Evolutionary conservation across 495 filamentous ascomycete species (phyloP).

Genomic region (Platismatia glauca): DNA sequence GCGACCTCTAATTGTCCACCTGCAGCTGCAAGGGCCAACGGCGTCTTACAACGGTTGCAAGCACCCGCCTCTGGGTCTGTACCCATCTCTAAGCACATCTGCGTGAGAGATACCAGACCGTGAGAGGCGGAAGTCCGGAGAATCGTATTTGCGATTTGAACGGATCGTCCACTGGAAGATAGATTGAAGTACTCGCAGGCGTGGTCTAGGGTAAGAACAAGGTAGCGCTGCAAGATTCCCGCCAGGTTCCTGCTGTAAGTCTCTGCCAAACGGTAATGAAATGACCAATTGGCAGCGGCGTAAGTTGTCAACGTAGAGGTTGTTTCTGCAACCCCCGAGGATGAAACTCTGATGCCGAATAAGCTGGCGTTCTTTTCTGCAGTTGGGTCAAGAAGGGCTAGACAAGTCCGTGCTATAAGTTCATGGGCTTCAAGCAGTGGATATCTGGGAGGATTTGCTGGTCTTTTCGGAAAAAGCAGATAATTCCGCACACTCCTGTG

Average conservation of each 20-base stretch:
- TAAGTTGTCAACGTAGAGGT: not conserved
- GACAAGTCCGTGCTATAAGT: not conserved
- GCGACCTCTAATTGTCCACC: not conserved
- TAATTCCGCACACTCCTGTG: not conserved
- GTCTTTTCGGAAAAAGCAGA: not conserved
- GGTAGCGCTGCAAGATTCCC: not conserved
- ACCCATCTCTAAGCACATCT: constrained; percentile 5
- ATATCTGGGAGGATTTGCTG: not conserved
- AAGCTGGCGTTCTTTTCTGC: too few species aligned
- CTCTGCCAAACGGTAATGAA: constrained; percentile 5
- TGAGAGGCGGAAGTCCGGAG: not conserved
- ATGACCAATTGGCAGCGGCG: constrained; percentile 1
- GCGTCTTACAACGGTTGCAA: not conserved
- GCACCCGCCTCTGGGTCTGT: not conserved
- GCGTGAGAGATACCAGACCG: not conserved
- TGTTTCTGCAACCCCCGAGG: not conserved
- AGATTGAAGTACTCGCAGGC: not conserved
- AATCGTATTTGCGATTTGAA: not conserved
- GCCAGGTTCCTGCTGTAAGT: constrained; percentile 3
- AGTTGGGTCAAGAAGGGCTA: too few species aligned
- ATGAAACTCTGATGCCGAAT: too few species aligned
- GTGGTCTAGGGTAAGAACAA: not conserved
- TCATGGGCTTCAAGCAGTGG: not conserved
- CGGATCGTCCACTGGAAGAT: not conserved
- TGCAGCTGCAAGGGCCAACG: not conserved